A percentile compares a stretch with the other conserved stretches of the same genome.
phyloP scores from a whole-genome alignment of 257 asterid genomes.

The Lycium barbarum region DNA sequence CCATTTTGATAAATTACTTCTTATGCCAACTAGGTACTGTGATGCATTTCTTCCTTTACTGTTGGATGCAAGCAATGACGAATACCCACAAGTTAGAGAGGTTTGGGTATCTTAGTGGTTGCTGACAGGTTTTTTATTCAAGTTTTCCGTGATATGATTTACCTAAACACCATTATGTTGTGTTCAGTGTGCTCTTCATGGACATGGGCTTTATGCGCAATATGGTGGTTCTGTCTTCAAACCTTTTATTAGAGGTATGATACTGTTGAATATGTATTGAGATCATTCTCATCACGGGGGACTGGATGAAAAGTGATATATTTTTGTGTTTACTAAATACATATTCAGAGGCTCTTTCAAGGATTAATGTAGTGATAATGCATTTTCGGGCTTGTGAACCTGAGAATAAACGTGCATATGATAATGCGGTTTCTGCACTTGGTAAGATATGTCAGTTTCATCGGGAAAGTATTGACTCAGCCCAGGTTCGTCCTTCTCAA shows the following conservation, averaged over 20 bases:
- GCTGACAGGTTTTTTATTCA: neutral
- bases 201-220: conserved; percentile 91
- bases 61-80: conserved; percentile 97
- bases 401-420: conserved; percentile 87
- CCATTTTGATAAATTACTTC: neutral
- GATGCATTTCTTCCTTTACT: conserved; percentile 92
- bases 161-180: neutral
- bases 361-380: conserved; percentile 77
- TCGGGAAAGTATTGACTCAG: conserved; percentile 83
- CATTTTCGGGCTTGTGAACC: conserved; percentile 6
- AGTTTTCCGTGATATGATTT: neutral
- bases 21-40: conserved; percentile 65
- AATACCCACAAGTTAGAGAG: conserved; percentile 91
- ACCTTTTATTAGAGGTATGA: conserved; percentile 81
- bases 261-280: neutral
- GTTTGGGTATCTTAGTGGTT: conserved; percentile 41
- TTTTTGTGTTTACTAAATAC: too few relatives aligned
- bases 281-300: neutral
- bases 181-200: conserved; percentile 88
- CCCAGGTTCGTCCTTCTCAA: conserved; percentile 59
- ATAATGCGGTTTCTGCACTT: conserved; percentile 92
- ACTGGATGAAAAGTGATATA: too few relatives aligned
- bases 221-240: conserved; percentile 38
- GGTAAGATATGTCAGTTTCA: conserved; percentile 95
- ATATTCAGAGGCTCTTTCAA: conserved; percentile 89